A percentile compares a stretch with the other conserved stretches of the same genome.
These are phyloP conservation scores for Penicillium sp. DNA, from an alignment of 2,329 filamentous ascomycete species.

Conservation along the genomic window DNA sequence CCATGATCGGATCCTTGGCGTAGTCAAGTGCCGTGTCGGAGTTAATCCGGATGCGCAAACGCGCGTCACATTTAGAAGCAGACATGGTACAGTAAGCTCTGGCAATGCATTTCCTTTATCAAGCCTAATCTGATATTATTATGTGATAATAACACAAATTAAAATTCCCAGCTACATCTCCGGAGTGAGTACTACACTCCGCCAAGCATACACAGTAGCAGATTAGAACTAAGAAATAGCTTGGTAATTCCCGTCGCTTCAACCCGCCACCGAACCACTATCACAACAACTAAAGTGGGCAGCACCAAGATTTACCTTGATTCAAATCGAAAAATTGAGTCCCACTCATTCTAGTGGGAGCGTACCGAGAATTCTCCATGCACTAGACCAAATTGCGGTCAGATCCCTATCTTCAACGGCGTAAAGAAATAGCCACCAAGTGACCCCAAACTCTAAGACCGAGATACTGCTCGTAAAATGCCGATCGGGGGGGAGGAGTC, in stretches of 20 bases:
- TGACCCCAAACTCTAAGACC: constrained; percentile 4
- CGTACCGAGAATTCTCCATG: constrained; percentile 11
- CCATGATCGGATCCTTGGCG: neutral
- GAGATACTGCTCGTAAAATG: constrained; percentile 10
- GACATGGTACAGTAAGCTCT: neutral
- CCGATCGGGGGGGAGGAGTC: neutral
- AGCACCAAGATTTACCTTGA: neutral
- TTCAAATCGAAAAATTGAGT: constrained; percentile 8
- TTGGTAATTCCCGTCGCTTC: constrained; percentile 10
- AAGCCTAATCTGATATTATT: neutral
- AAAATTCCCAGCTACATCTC: neutral
- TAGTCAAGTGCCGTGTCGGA: neutral
- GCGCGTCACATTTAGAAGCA: neutral
- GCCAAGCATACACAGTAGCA: neutral
- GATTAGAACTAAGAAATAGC: neutral
- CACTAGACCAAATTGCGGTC: constrained; percentile 18
- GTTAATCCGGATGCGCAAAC: neutral
- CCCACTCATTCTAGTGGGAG: neutral
- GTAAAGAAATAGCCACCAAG: neutral
- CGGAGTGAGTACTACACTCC: neutral
- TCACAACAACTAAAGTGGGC: neutral
- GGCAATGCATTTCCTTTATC: too few relatives aligned
- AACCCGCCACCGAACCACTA: constrained; percentile 4
- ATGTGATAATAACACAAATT: neutral
- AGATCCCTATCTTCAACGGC: constrained; percentile 10